Evolutionary conservation across 1,139 yeast species (phyloP), one percentile per base, ranked within the genome.

Genomic region (Nakaseomyces glabratus): DNA sequence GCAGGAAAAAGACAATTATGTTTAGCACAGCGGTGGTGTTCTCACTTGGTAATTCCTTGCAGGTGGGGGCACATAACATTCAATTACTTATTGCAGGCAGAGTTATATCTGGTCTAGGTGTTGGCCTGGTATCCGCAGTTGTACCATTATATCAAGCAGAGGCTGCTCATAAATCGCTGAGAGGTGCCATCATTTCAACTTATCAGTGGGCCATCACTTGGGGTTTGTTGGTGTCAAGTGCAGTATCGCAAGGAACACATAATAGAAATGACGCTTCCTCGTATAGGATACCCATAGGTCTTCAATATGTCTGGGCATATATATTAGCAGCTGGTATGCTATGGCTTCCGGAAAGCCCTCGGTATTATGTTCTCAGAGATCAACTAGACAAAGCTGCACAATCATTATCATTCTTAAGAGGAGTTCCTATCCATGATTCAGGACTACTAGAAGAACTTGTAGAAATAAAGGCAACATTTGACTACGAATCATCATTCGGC

Each of bases 171-270:
- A 78, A 74, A 53, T 73, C 80, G 71, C 73, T 79, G 30, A 69
- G 93, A 67, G 93, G 93, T 44, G 77, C 86, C 3, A 72, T 82
- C 48, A 84, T 82, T 33, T 79, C 82, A 36, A 71, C 82, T 2
- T 82, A 81, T 57, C 93, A 82, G 57, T 82, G 88, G 88, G 88
- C 90, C 14, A 82, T 82, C 41, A 82, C 93, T 1, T 79, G 88
- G 88, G 93, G 93, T 0, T 61, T 82, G 19, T 54, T 82, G 26
- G 75, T 77, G 3, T 80, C 90, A 2, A 75, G 82, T 62, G 86
- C 86, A 0, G 74, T 82, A 1, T 72, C 85, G 20, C 93, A 82
- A 51, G 90, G 85, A 1, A 81, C 90, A 0, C 72, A 79, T 37
- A 53, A 62, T 18, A 54, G 74, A 28, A 40, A 61, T 16, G 68